Evolutionary conservation across 2,329 filamentous ascomycete species (phyloP).

Genomic region (Pleochaeta shiraiana): DNA sequence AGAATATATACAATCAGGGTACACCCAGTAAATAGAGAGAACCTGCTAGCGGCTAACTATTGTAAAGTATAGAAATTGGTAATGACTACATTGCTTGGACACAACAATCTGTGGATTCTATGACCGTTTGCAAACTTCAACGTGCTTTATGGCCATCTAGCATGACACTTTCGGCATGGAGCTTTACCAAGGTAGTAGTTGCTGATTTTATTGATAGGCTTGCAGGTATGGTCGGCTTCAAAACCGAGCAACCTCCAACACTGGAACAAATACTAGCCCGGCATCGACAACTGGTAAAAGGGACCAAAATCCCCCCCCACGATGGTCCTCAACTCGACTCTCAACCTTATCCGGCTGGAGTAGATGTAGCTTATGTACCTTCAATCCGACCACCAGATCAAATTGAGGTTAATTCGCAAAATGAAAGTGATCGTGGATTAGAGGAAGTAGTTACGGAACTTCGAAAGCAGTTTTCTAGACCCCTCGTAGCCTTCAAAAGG

Average conservation of each 20-base stretch:
- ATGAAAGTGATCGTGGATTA: constrained; percentile 4
- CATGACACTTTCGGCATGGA: constrained; percentile 28
- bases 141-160: constrained; percentile 32
- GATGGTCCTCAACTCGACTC: constrained; percentile 8
- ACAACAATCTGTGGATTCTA: constrained; percentile 26
- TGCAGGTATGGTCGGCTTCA: constrained; percentile 25
- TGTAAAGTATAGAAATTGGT: constrained; percentile 26
- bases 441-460: constrained; percentile 6
- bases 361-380: constrained; percentile 7
- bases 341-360: constrained; percentile 5
- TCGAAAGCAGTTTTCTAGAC: constrained; percentile 11
- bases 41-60: not conserved
- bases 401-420: constrained; percentile 5
- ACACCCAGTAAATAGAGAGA: constrained; percentile 14
- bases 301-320: constrained; percentile 6
- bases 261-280: constrained; percentile 12
- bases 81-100: constrained; percentile 27
- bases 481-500: constrained; percentile 14
- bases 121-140: constrained; percentile 23
- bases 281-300: constrained; percentile 11
- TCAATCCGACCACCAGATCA: constrained; percentile 5
- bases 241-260: constrained; percentile 11
- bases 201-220: constrained; percentile 23
- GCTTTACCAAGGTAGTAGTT: constrained; percentile 27
- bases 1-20: constrained; percentile 37